Percentiles rank a stretch among this genome's conserved stretches.
These are phyloP conservation scores for Stachybotrys chartarum DNA, from an alignment of 2,329 filamentous ascomycete genomes.

Conservation along the genomic window DNA sequence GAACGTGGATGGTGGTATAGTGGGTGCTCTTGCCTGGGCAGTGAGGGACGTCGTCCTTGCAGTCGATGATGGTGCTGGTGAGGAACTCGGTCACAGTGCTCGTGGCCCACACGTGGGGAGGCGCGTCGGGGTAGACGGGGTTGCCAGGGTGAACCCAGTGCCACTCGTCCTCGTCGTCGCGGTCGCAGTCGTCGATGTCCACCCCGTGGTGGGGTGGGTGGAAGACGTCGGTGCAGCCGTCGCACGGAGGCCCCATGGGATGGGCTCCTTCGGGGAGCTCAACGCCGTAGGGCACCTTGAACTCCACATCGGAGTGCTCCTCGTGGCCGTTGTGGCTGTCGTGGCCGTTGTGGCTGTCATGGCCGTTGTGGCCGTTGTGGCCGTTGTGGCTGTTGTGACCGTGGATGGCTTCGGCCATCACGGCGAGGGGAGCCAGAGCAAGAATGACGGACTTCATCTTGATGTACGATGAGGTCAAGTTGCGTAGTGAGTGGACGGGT, in stretches of 20 bases:
- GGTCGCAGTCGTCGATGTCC: constrained; percentile 28
- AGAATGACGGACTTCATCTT: constrained; percentile 1
- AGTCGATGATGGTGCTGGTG: constrained; percentile 31
- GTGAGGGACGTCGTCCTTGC: constrained; percentile 23
- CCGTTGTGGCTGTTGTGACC: constrained; percentile 2
- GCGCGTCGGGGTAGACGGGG: constrained; percentile 13
- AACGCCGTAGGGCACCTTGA: constrained; percentile 4
- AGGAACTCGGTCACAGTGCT: constrained; percentile 33
- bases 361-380: background rate
- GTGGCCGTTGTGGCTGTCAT: constrained; percentile 1
- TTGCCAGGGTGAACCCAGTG: constrained; percentile 27
- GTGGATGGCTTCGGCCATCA: background rate
- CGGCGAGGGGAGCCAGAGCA: constrained; percentile 1
- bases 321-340: background rate
- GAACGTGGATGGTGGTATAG: constrained; percentile 27
- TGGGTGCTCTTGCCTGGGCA: constrained; percentile 30
- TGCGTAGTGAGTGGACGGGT: constrained; percentile 4
- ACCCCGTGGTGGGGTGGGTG: constrained; percentile 28
- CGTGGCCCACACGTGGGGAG: constrained; percentile 29
- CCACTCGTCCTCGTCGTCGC: constrained; percentile 20
- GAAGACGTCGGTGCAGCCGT: constrained; percentile 22
- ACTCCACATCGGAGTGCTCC: constrained; percentile 1
- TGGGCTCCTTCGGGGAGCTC: constrained; percentile 10
- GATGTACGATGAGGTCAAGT: background rate
- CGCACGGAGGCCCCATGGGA: constrained; percentile 14